A percentile compares a stretch with the other conserved stretches of the same genome.
Evolutionary conservation across 1,139 yeast genomes (phyloP).

Genomic region (Pichia sp.): DNA sequence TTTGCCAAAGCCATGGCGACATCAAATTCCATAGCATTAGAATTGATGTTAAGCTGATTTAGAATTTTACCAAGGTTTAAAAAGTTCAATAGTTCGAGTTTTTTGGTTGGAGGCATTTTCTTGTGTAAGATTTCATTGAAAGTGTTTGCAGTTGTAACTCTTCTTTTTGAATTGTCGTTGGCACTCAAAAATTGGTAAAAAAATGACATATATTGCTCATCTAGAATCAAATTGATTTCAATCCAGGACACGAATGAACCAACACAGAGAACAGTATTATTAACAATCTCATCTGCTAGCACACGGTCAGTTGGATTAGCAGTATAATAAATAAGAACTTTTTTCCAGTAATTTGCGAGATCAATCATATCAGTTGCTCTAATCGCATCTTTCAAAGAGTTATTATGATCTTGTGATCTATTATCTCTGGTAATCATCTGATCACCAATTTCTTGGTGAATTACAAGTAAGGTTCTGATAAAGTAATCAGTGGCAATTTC

Average conservation of each 20-base stretch:
- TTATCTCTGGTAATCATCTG: constrained; percentile 69
- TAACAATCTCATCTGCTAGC: constrained; percentile 42
- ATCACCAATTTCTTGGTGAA: constrained; percentile 92
- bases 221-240: constrained; percentile 74
- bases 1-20: constrained; percentile 69
- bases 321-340: constrained; percentile 37
- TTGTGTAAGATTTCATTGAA: constrained; percentile 77
- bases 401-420: constrained; percentile 57
- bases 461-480: constrained; percentile 60
- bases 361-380: constrained; percentile 66
- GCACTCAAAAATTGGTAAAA: constrained; percentile 57
- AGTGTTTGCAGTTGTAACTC: constrained; percentile 63
- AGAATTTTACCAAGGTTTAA: constrained; percentile 58
- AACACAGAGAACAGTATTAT: constrained; percentile 55
- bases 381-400: constrained; percentile 69
- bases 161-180: constrained; percentile 29
- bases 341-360: constrained; percentile 65
- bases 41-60: constrained; percentile 29
- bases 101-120: constrained; percentile 87
- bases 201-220: constrained; percentile 53
- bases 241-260: constrained; percentile 95
- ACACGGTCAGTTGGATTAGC: constrained; percentile 17
- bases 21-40: constrained; percentile 48
- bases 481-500: constrained; percentile 66
- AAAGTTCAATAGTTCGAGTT: constrained; percentile 65